Evolutionary conservation across 1,284 basidiomycete genomes (phyloP), one percentile per base, ranked within the genome.

Genomic region (Malassezia japonica): DNA sequence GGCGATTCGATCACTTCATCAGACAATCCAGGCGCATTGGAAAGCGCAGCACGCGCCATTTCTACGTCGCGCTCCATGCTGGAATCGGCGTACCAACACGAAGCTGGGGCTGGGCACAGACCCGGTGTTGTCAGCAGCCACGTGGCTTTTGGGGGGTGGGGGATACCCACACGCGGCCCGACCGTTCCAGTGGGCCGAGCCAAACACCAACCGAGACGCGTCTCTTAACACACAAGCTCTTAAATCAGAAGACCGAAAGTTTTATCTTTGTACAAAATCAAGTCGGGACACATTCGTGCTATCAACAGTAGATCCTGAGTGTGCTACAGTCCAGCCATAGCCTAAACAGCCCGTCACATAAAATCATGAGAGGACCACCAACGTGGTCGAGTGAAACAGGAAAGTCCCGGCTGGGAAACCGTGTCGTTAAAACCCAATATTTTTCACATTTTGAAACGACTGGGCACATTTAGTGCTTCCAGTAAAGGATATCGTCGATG

Each of bases 401-500:
- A n/a, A n/a, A n/a, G n/a, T n/a, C n/a, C n/a, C n/a, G n/a, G 23
- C 9, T 36, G 4, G 35, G 35, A 20, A 36, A 36, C 35, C 35
- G 23, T 36, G 23, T 21, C 35, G 23, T 36, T 10, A 36, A 36
- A 36, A 21, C 35, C 35, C 35, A n/a, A 21, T 36, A 21, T 36
- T 4, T 21, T 24, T 29, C 4, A 23, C 10, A 8, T 10, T 15
- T 42, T 10, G 10, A 36, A 36, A 36, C 3, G 1, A n/a, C 16
- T n/a, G 23, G n/a, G 8, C 7, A 13, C 10, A 39, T 27, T 35
- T 53, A 59, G 29, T 58, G 21, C 28, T 50, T 55, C 46, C 58
- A 62, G 52, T 57, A 59, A 31, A 60, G 46, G 21, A 66, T 55
- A 20, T 50, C 53, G 2, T 61, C 34, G 39, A 67, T 34, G 21